A percentile compares a stretch with the other conserved stretches of the same genome.
Evolutionary conservation across 2,329 filamentous ascomycete genomes (phyloP).

Genomic region (Seiridium unicorne): DNA sequence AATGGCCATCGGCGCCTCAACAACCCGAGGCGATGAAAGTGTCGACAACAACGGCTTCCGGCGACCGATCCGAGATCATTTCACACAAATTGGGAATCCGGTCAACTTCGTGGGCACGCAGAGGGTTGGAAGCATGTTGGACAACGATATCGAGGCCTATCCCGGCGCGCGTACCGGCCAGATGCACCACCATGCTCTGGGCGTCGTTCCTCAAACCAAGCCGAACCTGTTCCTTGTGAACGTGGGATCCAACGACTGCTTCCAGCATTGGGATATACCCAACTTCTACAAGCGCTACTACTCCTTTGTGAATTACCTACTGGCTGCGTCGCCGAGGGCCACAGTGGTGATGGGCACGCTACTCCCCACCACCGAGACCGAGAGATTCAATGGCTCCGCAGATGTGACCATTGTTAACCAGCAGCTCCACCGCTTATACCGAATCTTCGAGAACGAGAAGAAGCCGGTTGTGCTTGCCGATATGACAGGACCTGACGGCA

Average conservation of each 20-base stretch:
- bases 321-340: slow-evolving; percentile 16
- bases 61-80: slow-evolving; percentile 19
- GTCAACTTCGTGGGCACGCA: slow-evolving; percentile 24
- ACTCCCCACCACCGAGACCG: slow-evolving; percentile 18
- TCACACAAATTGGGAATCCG: slow-evolving; percentile 16
- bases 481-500: slow-evolving; percentile 17
- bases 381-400: slow-evolving; percentile 8
- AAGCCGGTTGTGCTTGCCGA: slow-evolving; percentile 23
- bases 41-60: slow-evolving; percentile 22
- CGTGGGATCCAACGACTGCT: slow-evolving; percentile 22
- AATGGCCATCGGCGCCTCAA: slow-evolving; percentile 24
- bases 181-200: slow-evolving; percentile 19
- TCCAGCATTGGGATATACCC: slow-evolving; percentile 21
- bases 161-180: slow-evolving; percentile 20
- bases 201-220: slow-evolving; percentile 15
- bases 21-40: slow-evolving; percentile 21
- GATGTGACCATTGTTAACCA: slow-evolving; percentile 18
- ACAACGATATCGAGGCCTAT: slow-evolving; percentile 24
- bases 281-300: slow-evolving; percentile 20
- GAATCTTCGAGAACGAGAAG: slow-evolving; percentile 15
- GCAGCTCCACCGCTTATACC: slow-evolving; percentile 18
- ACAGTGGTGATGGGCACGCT: slow-evolving; percentile 22
- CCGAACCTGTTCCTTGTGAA: slow-evolving; percentile 23
- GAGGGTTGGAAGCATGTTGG: slow-evolving; percentile 18
- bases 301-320: slow-evolving; percentile 19